phyloP scores from a whole-genome alignment of 768 basidiomycete species.

The Leccinellum luteum region DNA sequence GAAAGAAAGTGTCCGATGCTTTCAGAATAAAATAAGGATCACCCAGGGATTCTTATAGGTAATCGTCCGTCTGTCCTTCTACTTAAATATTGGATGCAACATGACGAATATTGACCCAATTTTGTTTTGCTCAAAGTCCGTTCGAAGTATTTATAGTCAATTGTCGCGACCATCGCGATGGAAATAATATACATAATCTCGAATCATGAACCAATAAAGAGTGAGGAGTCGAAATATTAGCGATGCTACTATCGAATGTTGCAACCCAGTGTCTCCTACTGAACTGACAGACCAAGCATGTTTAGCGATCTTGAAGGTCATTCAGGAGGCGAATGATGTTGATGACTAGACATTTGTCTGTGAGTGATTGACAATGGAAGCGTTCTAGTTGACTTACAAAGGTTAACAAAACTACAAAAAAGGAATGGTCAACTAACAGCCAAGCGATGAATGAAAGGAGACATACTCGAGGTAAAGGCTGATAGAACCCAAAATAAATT shows the following conservation, averaged over 20 bases:
- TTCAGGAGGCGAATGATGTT: slow-evolving; percentile 83
- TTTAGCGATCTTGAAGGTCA: slow-evolving; percentile 43
- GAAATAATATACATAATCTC: slow-evolving; percentile 22
- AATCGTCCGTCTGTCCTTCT: too few relatives aligned
- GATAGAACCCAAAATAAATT: slow-evolving; percentile 88
- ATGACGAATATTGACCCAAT: not conserved
- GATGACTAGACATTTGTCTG: slow-evolving; percentile 50
- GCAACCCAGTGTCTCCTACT: not conserved
- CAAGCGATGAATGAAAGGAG: not conserved
- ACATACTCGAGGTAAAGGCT: slow-evolving; percentile 92
- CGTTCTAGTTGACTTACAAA: slow-evolving; percentile 54
- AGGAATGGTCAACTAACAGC: slow-evolving; percentile 14
- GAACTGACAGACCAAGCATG: not conserved
- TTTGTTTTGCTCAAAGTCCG: not conserved
- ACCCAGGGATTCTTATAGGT: too few relatives aligned
- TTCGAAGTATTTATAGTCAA: slow-evolving; percentile 2
- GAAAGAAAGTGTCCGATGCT: too few relatives aligned
- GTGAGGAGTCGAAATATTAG: not conserved
- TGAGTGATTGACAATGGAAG: slow-evolving; percentile 1
- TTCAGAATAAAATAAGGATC: too few relatives aligned
- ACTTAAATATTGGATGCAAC: too few relatives aligned
- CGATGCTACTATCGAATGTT: not conserved
- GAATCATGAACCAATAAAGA: slow-evolving; percentile 10
- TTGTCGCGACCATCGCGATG: not conserved
- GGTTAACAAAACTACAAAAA: slow-evolving; percentile 72